A percentile compares a stretch with the other conserved stretches of the same genome.
These are phyloP conservation scores for Claviceps cyperi DNA, from an alignment of 2,329 filamentous ascomycete species.

Conservation along the genomic window DNA sequence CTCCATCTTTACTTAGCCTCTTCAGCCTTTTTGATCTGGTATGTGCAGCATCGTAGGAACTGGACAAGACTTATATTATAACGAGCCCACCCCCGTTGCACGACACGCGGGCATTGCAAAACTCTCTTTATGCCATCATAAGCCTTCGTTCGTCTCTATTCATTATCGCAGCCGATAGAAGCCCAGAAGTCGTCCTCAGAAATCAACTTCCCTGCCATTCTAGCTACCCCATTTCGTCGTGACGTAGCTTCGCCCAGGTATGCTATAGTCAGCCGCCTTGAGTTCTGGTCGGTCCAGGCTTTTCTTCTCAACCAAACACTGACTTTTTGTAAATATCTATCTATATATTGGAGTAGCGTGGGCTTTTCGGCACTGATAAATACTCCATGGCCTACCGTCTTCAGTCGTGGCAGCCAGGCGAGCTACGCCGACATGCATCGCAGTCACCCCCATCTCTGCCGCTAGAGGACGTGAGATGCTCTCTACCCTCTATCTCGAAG, in stretches of 20 bases:
- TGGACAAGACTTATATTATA: conserved; percentile 11
- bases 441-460: conserved; percentile 61
- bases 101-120: neutral
- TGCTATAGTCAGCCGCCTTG: too few relatives aligned
- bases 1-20: conserved; percentile 1
- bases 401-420: conserved; percentile 8
- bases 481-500: conserved; percentile 85
- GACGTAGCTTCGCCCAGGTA: neutral
- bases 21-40: conserved; percentile 1
- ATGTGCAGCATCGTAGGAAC: neutral
- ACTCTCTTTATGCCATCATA: conserved; percentile 4
- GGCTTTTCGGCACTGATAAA: conserved; percentile 9
- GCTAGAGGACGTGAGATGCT: conserved; percentile 68
- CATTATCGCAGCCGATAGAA: neutral
- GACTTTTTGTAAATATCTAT: too few relatives aligned
- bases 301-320: neutral
- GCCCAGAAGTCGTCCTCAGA: neutral
- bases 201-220: neutral
- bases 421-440: conserved; percentile 28
- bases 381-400: conserved; percentile 17
- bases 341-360: neutral
- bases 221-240: neutral
- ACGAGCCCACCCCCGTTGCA: conserved; percentile 6
- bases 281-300: neutral
- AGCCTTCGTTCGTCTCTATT: conserved; percentile 2